phyloP scores from a whole-genome alignment of 1,139 yeast species.

The Debaryomyces robertsiae region DNA sequence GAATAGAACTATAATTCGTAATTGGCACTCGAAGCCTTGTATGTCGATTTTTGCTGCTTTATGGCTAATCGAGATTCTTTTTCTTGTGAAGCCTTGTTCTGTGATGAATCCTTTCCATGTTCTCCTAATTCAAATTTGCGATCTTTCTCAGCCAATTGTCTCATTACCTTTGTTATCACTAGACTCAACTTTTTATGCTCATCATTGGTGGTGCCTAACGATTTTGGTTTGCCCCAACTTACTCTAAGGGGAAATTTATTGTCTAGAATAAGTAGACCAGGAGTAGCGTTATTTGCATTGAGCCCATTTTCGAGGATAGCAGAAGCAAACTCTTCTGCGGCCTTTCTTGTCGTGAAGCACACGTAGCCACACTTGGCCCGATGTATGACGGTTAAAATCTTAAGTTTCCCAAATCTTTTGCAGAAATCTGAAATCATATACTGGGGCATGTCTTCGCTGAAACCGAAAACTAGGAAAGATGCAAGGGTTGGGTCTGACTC shows the following conservation, averaged over 20 bases:
- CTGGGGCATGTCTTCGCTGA: constrained; percentile 67
- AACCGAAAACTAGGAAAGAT: constrained; percentile 73
- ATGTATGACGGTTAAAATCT: constrained; percentile 56
- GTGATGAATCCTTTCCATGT: constrained; percentile 3
- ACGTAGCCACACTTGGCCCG: constrained; percentile 69
- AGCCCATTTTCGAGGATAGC: constrained; percentile 31
- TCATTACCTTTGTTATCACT: constrained; percentile 61
- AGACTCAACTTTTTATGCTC: constrained; percentile 55
- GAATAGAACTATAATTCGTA: constrained; percentile 19
- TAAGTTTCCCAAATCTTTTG: constrained; percentile 46
- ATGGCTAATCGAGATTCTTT: background rate
- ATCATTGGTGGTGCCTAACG: constrained; percentile 48
- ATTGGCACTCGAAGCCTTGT: constrained; percentile 20
- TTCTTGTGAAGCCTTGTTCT: constrained; percentile 9
- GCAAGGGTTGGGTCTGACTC: constrained; percentile 47
- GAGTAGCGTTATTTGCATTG: constrained; percentile 30
- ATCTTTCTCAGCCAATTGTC: constrained; percentile 52
- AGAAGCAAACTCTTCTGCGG: constrained; percentile 59
- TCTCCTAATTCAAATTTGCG: constrained; percentile 7
- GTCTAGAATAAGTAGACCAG: constrained; percentile 39
- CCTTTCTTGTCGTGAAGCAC: constrained; percentile 47
- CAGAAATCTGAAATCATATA: constrained; percentile 56
- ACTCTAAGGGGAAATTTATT: constrained; percentile 53
- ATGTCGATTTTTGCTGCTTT: constrained; percentile 10
- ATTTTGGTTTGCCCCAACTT: constrained; percentile 64